Conservation (phyloP, 352 stramenopile species). For the Thraustotheca clavata region DNA sequence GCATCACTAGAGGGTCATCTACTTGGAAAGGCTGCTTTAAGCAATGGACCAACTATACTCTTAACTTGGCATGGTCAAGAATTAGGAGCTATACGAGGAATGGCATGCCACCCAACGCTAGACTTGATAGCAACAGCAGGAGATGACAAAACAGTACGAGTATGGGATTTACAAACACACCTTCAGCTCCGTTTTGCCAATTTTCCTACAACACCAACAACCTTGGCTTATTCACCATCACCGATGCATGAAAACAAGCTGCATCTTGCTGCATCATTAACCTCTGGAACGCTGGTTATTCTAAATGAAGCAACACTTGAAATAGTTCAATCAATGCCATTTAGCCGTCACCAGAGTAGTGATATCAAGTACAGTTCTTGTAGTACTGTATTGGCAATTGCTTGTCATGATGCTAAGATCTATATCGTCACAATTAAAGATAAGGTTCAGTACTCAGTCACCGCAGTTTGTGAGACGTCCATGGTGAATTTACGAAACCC, state of each 20-base stretch:
- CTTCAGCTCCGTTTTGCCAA: conserved; percentile 39
- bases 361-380: conserved; percentile 84
- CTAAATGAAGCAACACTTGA: conserved; percentile 62
- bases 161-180: conserved; percentile 60
- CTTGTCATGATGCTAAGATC: conserved; percentile 70
- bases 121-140: conserved; percentile 55
- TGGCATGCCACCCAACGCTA: conserved; percentile 39
- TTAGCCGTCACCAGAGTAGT: conserved; percentile 68
- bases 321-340: conserved; percentile 73
- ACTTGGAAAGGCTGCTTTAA: background rate
- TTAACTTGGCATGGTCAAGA: conserved; percentile 14
- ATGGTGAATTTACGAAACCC: background rate
- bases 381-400: conserved; percentile 72
- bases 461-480: background rate
- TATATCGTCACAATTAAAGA: conserved; percentile 47
- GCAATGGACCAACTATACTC: background rate
- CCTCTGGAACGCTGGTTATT: conserved; percentile 38
- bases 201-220: conserved; percentile 44
- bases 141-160: conserved; percentile 53
- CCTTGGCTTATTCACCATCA: conserved; percentile 53
- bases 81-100: conserved; percentile 27
- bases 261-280: conserved; percentile 52
- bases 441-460: background rate
- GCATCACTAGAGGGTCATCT: conserved; percentile 4
- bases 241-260: conserved; percentile 30